Conservation (phyloP, 495 filamentous ascomycete genomes). For the Aspergillus olivimuriae region DNA sequence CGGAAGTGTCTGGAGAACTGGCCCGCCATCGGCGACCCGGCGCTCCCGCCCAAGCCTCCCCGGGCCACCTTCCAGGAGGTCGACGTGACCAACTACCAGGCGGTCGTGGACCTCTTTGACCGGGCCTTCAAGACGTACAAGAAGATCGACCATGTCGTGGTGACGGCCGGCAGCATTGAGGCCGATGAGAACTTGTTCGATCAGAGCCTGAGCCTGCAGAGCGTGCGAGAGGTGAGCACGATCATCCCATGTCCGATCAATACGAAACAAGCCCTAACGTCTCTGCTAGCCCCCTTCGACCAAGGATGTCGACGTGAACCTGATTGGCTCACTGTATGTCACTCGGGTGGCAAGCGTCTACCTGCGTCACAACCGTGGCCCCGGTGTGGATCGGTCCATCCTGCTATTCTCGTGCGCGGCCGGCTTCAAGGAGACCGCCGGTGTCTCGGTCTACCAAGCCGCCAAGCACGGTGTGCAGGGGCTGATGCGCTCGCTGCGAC, state of each 20-base stretch:
- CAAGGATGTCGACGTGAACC: conserved; percentile 44
- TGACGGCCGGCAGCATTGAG: conserved; percentile 45
- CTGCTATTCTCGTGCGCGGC: conserved; percentile 38
- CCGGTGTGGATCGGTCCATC: conserved; percentile 37
- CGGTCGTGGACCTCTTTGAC: conserved; percentile 40
- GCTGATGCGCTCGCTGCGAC: conserved; percentile 41
- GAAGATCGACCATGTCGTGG: conserved; percentile 46
- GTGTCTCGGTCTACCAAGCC: conserved; percentile 42
- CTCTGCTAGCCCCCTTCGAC: conserved; percentile 34
- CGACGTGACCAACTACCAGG: conserved; percentile 42
- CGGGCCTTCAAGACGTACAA: conserved; percentile 37
- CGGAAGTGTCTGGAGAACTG: conserved; percentile 19
- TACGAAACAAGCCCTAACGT: conserved; percentile 11
- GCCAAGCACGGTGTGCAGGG: conserved; percentile 46
- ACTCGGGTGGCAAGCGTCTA: conserved; percentile 40
- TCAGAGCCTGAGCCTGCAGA: conserved; percentile 29
- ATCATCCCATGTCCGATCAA: neutral
- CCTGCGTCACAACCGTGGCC: conserved; percentile 37
- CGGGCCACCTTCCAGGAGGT: conserved; percentile 30
- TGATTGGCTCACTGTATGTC: conserved; percentile 43
- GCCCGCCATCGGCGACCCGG: conserved; percentile 18
- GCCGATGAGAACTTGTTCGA: conserved; percentile 39
- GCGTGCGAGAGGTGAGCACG: conserved; percentile 27
- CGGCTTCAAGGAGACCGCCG: conserved; percentile 43
- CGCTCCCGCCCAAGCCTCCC: conserved; percentile 15